Percentiles rank a stretch among this genome's conserved stretches.
These are phyloP conservation scores for Euphorbia pulcherrima DNA, from an alignment of 345 rosid species.

Conservation along the genomic window DNA sequence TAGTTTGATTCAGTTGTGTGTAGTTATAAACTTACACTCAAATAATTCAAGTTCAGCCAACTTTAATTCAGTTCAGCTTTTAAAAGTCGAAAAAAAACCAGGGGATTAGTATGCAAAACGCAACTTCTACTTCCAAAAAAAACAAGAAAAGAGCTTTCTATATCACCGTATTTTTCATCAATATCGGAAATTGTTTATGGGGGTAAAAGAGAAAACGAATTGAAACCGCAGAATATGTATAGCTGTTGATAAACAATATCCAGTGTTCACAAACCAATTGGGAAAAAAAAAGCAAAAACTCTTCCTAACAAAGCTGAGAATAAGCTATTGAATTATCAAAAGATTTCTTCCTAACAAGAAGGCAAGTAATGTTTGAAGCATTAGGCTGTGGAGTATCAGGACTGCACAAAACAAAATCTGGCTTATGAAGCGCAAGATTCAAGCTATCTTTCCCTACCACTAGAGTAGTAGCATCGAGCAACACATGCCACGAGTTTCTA, in stretches of 20 bases:
- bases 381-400: constrained; percentile 42
- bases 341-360: constrained; percentile 61
- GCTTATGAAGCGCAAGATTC: constrained; percentile 55
- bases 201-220: background rate
- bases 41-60: too few species aligned
- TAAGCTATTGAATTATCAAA: constrained; percentile 42
- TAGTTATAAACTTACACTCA: too few species aligned
- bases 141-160: too few species aligned
- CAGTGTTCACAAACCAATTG: constrained; percentile 10
- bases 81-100: too few species aligned
- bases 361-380: constrained; percentile 53
- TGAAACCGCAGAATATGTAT: constrained; percentile 13
- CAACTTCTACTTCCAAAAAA: too few species aligned
- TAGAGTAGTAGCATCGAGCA: constrained; percentile 52
- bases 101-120: too few species aligned
- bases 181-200: background rate
- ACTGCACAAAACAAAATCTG: constrained; percentile 60
- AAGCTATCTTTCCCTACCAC: constrained; percentile 45
- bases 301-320: constrained; percentile 13
- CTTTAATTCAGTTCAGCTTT: too few species aligned
- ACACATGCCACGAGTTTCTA: constrained; percentile 67
- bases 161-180: background rate
- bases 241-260: constrained; percentile 8
- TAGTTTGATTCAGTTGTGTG: too few species aligned
- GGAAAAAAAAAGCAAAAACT: too few species aligned